Evolutionary conservation across 345 rosid species (phyloP), one percentile per base, ranked within the genome.

Genomic region (Linum trigynum): DNA sequence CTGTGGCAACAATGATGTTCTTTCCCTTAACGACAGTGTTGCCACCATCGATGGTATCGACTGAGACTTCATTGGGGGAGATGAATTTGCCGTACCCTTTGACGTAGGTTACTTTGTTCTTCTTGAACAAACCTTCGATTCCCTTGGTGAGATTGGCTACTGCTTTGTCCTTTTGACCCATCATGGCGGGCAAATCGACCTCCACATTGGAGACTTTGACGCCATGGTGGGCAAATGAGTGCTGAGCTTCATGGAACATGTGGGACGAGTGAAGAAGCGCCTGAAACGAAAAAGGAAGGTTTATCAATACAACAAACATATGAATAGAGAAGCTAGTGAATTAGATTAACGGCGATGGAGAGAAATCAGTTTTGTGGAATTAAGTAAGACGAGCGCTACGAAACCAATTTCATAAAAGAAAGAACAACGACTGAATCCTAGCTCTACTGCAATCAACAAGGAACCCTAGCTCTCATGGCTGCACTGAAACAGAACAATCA

Each of bases 251-350:
- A 66, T 91, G 96, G 74, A 75, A 95, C 96, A 91, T 95, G 80
- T 95, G 99, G 57, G 99, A 91, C 4, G 99, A 95, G 83, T 95
- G 99, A 75, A 95, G 95, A 69, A 95, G 91, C 1, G 99, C 99
- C 99, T 95, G 81, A 37, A 67, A 32, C 36, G 11, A 56, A 55
- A 41, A 51, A 58, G 37, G 15, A 48, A 65, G 50, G 35, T 10
- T 48, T 1, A 48, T 48, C 15, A 48, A 48, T 48, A 10, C 14
- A 48, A 48, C 53, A 48, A 48, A 48, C 14, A 15, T 9, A 48
- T 9, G 53, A 9, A 7, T 48, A 43, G 2, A 48, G 53, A 48
- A 9, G 14, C 6, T 41, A 48, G 9, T 23, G 32, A 23, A 23
- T 23, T 23, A 23, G 32, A 23, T 23, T 23, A 23, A 23, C 32